Percentiles rank a stretch among this genome's conserved stretches.
Conservation (phyloP, 2,329 filamentous ascomycete species). For the Ambrosiella beaveri region DNA sequence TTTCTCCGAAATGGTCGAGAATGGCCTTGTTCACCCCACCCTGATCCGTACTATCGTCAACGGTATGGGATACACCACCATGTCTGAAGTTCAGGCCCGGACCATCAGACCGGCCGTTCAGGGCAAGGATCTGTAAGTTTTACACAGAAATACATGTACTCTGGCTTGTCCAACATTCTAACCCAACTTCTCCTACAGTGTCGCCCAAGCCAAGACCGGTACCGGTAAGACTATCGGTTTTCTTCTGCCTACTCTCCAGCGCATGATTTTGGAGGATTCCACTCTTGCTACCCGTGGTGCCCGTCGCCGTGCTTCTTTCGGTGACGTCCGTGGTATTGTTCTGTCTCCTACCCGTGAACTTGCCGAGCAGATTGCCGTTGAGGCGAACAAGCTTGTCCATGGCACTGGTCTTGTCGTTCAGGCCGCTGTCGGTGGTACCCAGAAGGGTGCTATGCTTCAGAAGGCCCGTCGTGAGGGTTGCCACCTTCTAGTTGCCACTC, state of each 20-base stretch:
- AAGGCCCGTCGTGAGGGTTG: conserved; percentile 60
- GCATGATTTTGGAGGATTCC: conserved; percentile 49
- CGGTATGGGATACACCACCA: conserved; percentile 59
- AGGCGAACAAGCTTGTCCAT: conserved; percentile 51
- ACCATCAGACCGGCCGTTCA: conserved; percentile 68
- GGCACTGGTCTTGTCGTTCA: conserved; percentile 50
- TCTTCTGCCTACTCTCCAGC: conserved; percentile 69
- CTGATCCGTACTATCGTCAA: conserved; percentile 52
- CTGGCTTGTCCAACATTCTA: neutral
- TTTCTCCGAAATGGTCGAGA: conserved; percentile 28
- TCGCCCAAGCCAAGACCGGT: conserved; percentile 91
- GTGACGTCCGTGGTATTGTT: conserved; percentile 52
- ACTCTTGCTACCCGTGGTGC: conserved; percentile 33
- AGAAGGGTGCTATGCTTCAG: conserved; percentile 50
- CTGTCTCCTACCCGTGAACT: conserved; percentile 69
- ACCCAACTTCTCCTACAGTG: conserved; percentile 25
- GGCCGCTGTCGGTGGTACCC: conserved; percentile 81
- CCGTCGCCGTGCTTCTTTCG: conserved; percentile 23
- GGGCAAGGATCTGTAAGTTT: conserved; percentile 63
- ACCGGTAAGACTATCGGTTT: conserved; percentile 95
- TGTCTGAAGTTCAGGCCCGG: conserved; percentile 82
- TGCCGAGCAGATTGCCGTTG: conserved; percentile 62
- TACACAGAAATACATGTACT: neutral
- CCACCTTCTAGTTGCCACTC: conserved; percentile 79
- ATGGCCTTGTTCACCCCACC: conserved; percentile 39